Percentiles rank a stretch among this genome's conserved stretches.
These are phyloP conservation scores for Tuber brumale DNA, from an alignment of 495 filamentous ascomycete genomes.

Conservation along the genomic window DNA sequence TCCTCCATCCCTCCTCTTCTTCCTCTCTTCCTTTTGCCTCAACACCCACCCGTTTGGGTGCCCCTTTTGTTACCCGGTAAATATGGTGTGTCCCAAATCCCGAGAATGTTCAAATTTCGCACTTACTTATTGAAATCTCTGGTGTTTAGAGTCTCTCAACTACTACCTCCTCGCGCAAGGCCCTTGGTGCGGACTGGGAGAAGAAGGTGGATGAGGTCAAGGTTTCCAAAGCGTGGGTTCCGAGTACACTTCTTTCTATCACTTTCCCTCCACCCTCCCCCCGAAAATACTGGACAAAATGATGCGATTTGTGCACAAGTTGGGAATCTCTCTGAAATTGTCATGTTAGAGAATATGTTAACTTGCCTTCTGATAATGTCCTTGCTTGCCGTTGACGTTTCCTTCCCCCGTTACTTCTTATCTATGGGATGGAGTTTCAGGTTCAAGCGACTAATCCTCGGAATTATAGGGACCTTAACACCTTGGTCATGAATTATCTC, in stretches of 20 bases:
- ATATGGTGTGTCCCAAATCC: slow-evolving; percentile 27
- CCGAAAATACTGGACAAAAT: slow-evolving; percentile 48
- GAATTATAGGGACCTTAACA: slow-evolving; percentile 76
- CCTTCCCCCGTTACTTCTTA: slow-evolving; percentile 17
- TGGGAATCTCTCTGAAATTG: slow-evolving; percentile 99
- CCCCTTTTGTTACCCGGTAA: slow-evolving; percentile 18
- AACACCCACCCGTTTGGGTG: slow-evolving; percentile 15
- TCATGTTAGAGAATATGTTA: slow-evolving; percentile 77
- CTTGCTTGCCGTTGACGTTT: slow-evolving; percentile 23
- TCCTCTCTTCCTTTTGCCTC: neutral
- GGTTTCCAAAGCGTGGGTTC: slow-evolving; percentile 78
- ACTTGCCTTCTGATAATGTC: slow-evolving; percentile 61
- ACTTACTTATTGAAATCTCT: slow-evolving; percentile 24
- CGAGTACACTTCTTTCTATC: slow-evolving; percentile 13
- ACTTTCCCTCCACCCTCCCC: slow-evolving; percentile 5
- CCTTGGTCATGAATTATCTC: slow-evolving; percentile 93
- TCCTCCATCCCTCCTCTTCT: slow-evolving; percentile 12
- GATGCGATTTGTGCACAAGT: slow-evolving; percentile 82
- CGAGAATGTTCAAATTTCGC: slow-evolving; percentile 8
- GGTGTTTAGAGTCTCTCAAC: slow-evolving; percentile 27
- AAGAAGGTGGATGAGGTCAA: slow-evolving; percentile 77
- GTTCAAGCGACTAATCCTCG: slow-evolving; percentile 9
- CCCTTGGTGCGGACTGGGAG: slow-evolving; percentile 54
- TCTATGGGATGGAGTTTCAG: neutral
- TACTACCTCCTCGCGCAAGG: slow-evolving; percentile 31